Conservation (phyloP, 1,284 basidiomycete genomes). For the Ganoderma multipileum region DNA sequence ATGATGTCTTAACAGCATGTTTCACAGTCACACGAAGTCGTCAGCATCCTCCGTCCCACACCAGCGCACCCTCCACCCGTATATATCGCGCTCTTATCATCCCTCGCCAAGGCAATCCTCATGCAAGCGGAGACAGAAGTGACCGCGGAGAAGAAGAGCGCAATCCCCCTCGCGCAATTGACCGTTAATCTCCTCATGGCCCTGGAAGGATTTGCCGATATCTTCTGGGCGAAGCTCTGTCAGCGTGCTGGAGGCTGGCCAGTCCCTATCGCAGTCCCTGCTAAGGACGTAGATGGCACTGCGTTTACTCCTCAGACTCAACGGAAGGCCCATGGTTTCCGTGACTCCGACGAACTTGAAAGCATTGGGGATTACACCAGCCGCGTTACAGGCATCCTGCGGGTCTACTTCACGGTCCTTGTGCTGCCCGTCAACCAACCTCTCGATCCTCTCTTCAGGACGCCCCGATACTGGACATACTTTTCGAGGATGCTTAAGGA, state of each 20-base stretch:
- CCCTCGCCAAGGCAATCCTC: conserved; percentile 88
- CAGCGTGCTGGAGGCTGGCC: conserved; percentile 82
- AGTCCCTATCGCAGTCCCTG: conserved; percentile 61
- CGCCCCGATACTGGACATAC: conserved; percentile 73
- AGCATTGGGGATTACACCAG: conserved; percentile 69
- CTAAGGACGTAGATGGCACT: conserved; percentile 52
- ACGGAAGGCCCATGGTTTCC: conserved; percentile 75
- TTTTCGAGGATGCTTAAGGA: conserved; percentile 66
- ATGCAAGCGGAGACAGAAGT: conserved; percentile 96
- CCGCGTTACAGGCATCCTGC: conserved; percentile 85
- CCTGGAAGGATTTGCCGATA: conserved; percentile 67
- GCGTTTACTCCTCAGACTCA: conserved; percentile 62
- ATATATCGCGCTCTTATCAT: conserved; percentile 85
- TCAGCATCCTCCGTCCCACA: conserved; percentile 53
- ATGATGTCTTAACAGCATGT: conserved; percentile 8
- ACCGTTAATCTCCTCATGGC: conserved; percentile 71
- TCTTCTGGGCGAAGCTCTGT: conserved; percentile 87
- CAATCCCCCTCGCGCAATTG: conserved; percentile 84
- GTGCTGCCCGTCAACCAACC: conserved; percentile 49
- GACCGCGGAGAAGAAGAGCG: conserved; percentile 86
- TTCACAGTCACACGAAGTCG: conserved; percentile 68
- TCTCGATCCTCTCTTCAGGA: conserved; percentile 60
- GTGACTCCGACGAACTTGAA: conserved; percentile 52
- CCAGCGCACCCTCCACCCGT: conserved; percentile 50
- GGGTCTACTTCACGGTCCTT: conserved; percentile 89